Base-by-base conservation (phyloP, 257 asterid genomes). In the Mentha longifolia region DNA sequence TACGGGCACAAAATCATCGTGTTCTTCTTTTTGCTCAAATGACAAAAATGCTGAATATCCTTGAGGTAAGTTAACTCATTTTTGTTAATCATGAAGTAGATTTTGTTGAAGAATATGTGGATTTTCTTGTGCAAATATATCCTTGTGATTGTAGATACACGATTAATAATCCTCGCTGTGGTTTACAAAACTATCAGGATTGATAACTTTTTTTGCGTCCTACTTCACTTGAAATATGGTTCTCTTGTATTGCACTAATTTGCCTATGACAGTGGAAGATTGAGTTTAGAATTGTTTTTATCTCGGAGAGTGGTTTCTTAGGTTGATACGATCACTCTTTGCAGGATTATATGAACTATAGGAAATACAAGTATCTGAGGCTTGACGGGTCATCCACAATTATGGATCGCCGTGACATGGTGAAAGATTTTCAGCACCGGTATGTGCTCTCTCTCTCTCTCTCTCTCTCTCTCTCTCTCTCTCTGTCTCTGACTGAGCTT, bases 381-480 rank as follows among this genome's bases (percentile, higher is more conserved):
- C 97, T 94, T 75, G 99, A 94, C 79, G 99, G 99, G 25, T 91
- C 97, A 46, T 91, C 99, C 74, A 84, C 97, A 1, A 89, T 92
- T 77, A 85, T 83, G 90, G 99, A 94, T 65, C 96, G 98, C 49
- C 87, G 97, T 76, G 97, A 94, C 81, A 94, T 94, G 99, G 99
- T 94, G 79, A 89, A 89, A 77, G 99, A 94, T 81, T 94, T 94
- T 85, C 99, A 94, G 87, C 92, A 86, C 78, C 86, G 99, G 99
- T 93, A 76, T 39, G 81, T 81, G 75, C 67, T 77, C 35, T 52
- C 19, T 16, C 51, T 20, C 7, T 59, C 5, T 9, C 43, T 43
- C 20, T n/a, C 65, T 61, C 69, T 67, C 45, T 69, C 39, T 56
- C 19, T 2, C 28, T 41, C 43, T 67, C 31, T 2, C 33, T 41